Percentiles rank a stretch among this genome's conserved stretches.
Evolutionary conservation across 202 grass and related monocot genomes (phyloP).

Genomic region (Schoenoplectus tabernaemontani): DNA sequence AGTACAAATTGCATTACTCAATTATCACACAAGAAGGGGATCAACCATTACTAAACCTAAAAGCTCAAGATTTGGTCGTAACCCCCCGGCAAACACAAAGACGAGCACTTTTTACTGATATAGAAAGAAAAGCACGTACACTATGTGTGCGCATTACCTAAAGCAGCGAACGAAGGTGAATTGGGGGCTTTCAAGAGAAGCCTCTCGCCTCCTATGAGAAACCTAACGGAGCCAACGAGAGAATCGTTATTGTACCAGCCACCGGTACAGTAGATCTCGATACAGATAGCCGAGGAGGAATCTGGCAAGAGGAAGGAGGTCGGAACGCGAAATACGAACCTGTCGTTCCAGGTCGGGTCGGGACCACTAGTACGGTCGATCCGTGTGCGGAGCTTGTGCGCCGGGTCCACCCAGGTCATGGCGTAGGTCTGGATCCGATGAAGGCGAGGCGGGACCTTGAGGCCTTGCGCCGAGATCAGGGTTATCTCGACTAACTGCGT

Average conservation of each 20-base stretch:
- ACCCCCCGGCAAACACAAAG: neutral
- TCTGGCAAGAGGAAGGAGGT: conserved; percentile 50
- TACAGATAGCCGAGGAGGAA: conserved; percentile 45
- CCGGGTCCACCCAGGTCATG: conserved; percentile 60
- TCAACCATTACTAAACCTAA: neutral
- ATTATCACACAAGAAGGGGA: neutral
- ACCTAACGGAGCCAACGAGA: conserved; percentile 51
- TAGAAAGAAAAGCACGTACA: neutral
- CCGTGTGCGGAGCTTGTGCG: conserved; percentile 55
- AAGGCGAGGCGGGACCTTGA: conserved; percentile 42
- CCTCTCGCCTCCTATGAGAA: conserved; percentile 60
- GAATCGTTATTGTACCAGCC: conserved; percentile 57
- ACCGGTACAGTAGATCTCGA: conserved; percentile 70
- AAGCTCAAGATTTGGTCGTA: neutral
- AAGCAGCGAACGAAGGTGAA: conserved; percentile 48
- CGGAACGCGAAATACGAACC: conserved; percentile 65
- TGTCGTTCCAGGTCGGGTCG: conserved; percentile 80
- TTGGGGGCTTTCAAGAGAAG: conserved; percentile 51
- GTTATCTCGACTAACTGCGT: conserved; percentile 59
- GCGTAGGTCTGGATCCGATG: conserved; percentile 66
- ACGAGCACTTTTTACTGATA: neutral
- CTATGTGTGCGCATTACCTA: neutral
- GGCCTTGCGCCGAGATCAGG: conserved; percentile 79
- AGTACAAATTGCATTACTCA: neutral
- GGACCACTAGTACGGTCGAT: conserved; percentile 50